A percentile compares a stretch with the other conserved stretches of the same genome.
phyloP scores from a whole-genome alignment of 495 filamentous ascomycete genomes.

The Staphylotrichum tortipilum region DNA sequence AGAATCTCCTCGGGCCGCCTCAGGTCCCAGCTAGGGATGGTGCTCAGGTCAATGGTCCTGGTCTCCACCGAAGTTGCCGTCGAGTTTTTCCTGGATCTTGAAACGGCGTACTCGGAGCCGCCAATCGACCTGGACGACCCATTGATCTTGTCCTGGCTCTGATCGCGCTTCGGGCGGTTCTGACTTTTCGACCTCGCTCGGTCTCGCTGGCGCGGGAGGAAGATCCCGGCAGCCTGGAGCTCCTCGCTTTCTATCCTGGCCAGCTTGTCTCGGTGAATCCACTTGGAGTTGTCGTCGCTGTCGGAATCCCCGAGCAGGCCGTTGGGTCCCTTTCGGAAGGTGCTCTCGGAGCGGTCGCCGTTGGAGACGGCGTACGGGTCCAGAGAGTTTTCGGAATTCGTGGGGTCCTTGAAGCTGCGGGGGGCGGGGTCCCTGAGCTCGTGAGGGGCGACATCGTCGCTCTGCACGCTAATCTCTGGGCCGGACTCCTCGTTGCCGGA shows the following conservation, averaged over 20 bases:
- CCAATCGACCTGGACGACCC: conserved; percentile 19
- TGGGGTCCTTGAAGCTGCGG: conserved; percentile 45
- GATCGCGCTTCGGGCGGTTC: conserved; percentile 44
- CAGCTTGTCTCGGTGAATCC: conserved; percentile 96
- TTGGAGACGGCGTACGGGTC: conserved; percentile 42
- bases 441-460: conserved; percentile 11
- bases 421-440: conserved; percentile 29
- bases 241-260: conserved; percentile 90
- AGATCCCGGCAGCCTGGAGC: conserved; percentile 76
- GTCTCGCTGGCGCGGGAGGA: conserved; percentile 53
- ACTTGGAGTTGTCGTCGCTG: conserved; percentile 58
- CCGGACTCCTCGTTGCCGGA: conserved; percentile 11
- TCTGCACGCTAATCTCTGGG: conserved; percentile 13
- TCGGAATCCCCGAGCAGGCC: conserved; percentile 2
- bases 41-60: conserved; percentile 20
- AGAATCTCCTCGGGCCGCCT: conserved; percentile 74
- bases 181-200: conserved; percentile 33
- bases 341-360: conserved; percentile 8
- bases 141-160: conserved; percentile 23
- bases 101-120: conserved; percentile 16
- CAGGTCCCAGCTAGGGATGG: conserved; percentile 52
- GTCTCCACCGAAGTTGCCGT: conserved; percentile 25
- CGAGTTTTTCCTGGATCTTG: conserved; percentile 42
- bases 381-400: conserved; percentile 49
- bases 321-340: conserved; percentile 3